Evolutionary conservation across 441 rosid species (phyloP).

Genomic region (Mallotus japonicus): DNA sequence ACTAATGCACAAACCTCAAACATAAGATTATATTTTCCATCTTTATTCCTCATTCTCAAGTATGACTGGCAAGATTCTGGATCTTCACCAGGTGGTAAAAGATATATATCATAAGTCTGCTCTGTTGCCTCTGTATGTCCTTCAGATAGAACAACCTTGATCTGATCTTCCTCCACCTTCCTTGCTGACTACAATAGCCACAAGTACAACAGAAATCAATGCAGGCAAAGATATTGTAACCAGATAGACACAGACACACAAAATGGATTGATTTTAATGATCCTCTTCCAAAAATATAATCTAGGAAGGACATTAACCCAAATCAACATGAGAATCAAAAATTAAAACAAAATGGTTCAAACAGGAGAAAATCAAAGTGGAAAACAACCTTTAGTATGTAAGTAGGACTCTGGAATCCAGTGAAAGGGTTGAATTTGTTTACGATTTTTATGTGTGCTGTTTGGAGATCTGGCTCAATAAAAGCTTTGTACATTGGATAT

Average conservation of each 20-base stretch:
- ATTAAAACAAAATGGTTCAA: slow-evolving; percentile 16
- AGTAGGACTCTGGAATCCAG: slow-evolving; percentile 95
- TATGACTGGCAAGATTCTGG: slow-evolving; percentile 95
- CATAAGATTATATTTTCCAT: slow-evolving; percentile 98
- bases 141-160: slow-evolving; percentile 64
- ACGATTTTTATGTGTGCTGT: slow-evolving; percentile 89
- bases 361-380: slow-evolving; percentile 15
- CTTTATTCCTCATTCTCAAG: slow-evolving; percentile 95
- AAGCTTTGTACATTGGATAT: slow-evolving; percentile 99
- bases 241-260: slow-evolving; percentile 5
- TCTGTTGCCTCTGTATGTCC: slow-evolving; percentile 69
- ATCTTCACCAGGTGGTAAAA: slow-evolving; percentile 99
- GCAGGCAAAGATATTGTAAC: slow-evolving; percentile 16
- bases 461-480: slow-evolving; percentile 96
- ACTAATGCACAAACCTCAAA: slow-evolving; percentile 72
- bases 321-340: not conserved
- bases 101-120: slow-evolving; percentile 94
- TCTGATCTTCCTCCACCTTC: slow-evolving; percentile 59
- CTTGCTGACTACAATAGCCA: slow-evolving; percentile 65
- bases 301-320: not conserved
- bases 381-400: slow-evolving; percentile 81
- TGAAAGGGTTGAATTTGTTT: slow-evolving; percentile 94
- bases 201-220: slow-evolving; percentile 27
- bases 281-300: not conserved
- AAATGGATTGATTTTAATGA: not conserved